A percentile compares a stretch with the other conserved stretches of the same genome.
phyloP scores from a whole-genome alignment of 2,329 filamentous ascomycete genomes.

The Cladophialophora chaetospira region DNA sequence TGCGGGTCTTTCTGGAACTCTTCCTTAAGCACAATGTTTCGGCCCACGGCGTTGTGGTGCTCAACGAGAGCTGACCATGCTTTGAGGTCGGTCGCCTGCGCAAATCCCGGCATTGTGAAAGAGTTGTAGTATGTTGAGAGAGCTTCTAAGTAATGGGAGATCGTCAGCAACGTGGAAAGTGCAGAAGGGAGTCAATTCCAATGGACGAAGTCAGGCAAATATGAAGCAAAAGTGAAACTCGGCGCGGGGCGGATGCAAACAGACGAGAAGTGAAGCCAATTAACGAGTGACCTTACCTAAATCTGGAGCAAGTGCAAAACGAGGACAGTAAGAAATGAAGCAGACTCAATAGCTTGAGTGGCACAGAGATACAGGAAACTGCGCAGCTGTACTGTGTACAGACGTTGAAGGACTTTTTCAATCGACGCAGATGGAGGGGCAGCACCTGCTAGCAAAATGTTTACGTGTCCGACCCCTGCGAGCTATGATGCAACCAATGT shows the following conservation, averaged over 20 bases:
- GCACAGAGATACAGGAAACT: neutral
- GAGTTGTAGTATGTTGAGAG: neutral
- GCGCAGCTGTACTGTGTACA: too few species aligned
- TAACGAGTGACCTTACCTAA: neutral
- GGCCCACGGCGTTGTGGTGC: slow-evolving; percentile 83
- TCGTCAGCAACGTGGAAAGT: neutral
- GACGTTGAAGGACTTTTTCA: slow-evolving; percentile 5
- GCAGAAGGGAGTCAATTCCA: too few species aligned
- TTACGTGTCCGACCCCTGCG: neutral
- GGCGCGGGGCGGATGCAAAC: neutral
- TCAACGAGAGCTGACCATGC: slow-evolving; percentile 90
- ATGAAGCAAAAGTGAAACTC: neutral
- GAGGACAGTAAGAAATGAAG: neutral
- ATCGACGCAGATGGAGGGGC: slow-evolving; percentile 14
- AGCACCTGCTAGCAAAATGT: slow-evolving; percentile 13
- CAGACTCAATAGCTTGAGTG: neutral
- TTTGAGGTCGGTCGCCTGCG: slow-evolving; percentile 80
- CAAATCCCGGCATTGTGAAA: slow-evolving; percentile 60
- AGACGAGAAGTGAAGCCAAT: neutral
- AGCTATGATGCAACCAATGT: slow-evolving; percentile 17
- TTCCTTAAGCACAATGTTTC: slow-evolving; percentile 89
- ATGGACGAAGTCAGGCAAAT: neutral
- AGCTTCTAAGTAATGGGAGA: neutral
- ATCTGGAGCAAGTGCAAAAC: neutral
- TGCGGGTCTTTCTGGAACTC: slow-evolving; percentile 85